Evolutionary conservation across 2,329 filamentous ascomycete genomes (phyloP), one percentile per base, ranked within the genome.

Genomic region (Fusarium sp.): DNA sequence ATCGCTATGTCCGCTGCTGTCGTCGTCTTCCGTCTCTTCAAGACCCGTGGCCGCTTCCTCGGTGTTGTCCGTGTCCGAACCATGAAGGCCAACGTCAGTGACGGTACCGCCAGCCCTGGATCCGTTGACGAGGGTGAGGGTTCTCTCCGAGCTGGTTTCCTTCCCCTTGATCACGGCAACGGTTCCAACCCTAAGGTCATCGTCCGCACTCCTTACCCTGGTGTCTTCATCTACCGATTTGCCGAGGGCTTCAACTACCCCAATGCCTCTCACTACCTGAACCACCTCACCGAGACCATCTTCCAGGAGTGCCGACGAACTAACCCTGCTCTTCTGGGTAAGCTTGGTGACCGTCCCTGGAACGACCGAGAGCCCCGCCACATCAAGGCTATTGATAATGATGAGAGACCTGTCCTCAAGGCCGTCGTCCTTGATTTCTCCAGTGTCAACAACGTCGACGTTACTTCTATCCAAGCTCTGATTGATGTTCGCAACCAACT

Each of bases 11-110:
- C 94, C 0, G 87, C 89, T 28, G 93, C 89, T 2, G 83, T 97
- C 6, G 86, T 96, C 39, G 83, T 97, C 13, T 95, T 92, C 87
- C 92, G 94, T 45, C 86, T 95, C 39, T 90, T 95, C 78, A 94
- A 95, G 81, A 92, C 93, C 6, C 89, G 89, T 42, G 95, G 95
- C 20, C 89, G 91, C 39, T 94, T 97, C 84, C 87, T 97, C 5
- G 95, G 95, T 36, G 89, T 90, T 62, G 93, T 95, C 55, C 92
- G 91, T 68, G 91, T 98, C 24, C 94, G 96, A 81, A 97, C 95
- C 0, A 91, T 98, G 85, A 95, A 52, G 92, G 92, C 61, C 91
- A 96, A 79, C 88, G 92, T 92, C 36, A 82, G 92, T 57, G 90
- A 93, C 15, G 70, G 72, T n/a, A 72, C 74, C 20, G 65, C 69